Conservation (phyloP, 129 eudicot genomes). For the Logfia minima region DNA sequence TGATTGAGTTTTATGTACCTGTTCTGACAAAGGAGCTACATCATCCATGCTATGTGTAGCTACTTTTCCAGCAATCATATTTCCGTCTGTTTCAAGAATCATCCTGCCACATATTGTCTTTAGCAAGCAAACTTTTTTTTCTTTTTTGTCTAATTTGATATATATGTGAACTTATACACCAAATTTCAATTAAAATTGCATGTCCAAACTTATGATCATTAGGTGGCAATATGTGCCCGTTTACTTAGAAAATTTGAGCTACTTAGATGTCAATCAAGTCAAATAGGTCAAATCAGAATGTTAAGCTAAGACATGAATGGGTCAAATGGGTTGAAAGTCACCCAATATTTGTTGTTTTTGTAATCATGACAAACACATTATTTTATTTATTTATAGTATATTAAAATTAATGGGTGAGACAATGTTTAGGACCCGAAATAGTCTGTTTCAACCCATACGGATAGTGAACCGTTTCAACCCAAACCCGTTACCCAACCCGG, state of each 20-base stretch:
- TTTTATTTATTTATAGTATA: too few relatives aligned
- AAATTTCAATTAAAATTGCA: not conserved
- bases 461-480: not conserved
- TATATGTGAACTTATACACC: not conserved
- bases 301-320: not conserved
- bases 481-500: not conserved
- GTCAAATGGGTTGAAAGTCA: not conserved
- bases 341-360: not conserved
- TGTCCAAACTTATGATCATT: not conserved
- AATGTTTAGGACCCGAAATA: not conserved
- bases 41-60: constrained; percentile 75
- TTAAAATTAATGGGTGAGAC: too few relatives aligned
- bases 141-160: not conserved
- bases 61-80: constrained; percentile 75
- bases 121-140: constrained; percentile 3
- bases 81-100: constrained; percentile 84
- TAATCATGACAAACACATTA: not conserved
- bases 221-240: not conserved
- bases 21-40: constrained; percentile 84
- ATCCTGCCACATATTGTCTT: constrained; percentile 44
- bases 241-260: not conserved
- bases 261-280: not conserved
- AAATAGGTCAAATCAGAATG: not conserved
- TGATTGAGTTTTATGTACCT: constrained; percentile 40
- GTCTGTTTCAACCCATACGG: not conserved